A percentile compares a stretch with the other conserved stretches of the same genome.
phyloP scores from a whole-genome alignment of 192 early-diverging fungal genomes.

The Phycomyces nitens region DNA sequence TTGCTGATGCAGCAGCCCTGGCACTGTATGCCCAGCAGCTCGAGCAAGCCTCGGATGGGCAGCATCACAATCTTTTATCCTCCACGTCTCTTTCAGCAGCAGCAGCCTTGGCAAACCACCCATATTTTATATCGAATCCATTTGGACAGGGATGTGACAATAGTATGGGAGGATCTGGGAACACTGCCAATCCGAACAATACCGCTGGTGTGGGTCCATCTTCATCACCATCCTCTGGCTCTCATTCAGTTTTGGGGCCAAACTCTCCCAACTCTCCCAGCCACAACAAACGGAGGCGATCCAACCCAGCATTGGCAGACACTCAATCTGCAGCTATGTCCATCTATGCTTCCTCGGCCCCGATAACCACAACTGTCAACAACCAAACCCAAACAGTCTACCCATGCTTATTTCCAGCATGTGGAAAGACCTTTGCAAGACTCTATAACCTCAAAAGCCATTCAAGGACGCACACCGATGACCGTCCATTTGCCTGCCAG shows the following conservation, averaged over 20 bases:
- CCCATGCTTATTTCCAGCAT: constrained; percentile 66
- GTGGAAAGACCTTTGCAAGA: constrained; percentile 81
- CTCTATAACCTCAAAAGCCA: constrained; percentile 90
- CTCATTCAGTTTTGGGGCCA: not conserved
- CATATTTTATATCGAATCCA: constrained; percentile 21
- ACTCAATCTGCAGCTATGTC: constrained; percentile 28
- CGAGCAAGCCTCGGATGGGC: not conserved
- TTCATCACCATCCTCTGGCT: not conserved
- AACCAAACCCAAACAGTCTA: constrained; percentile 33
- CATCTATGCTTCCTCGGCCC: constrained; percentile 31
- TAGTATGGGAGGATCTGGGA: not conserved
- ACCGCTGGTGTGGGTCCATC: not conserved
- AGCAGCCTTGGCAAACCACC: constrained; percentile 7
- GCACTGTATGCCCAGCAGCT: constrained; percentile 22
- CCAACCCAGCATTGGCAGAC: constrained; percentile 24
- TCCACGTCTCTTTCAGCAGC: not conserved
- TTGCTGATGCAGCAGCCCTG: constrained; percentile 12
- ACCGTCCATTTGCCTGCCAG: constrained; percentile 65
- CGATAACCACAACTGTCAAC: constrained; percentile 27
- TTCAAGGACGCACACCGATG: constrained; percentile 75
- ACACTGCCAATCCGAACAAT: not conserved
- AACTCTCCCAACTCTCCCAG: not conserved
- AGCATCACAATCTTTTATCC: not conserved
- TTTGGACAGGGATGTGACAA: constrained; percentile 9
- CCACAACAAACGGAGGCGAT: constrained; percentile 17